These are phyloP conservation scores for Tricholomella constricta DNA, from an alignment of 768 basidiomycete genomes.

Conservation along the genomic window DNA sequence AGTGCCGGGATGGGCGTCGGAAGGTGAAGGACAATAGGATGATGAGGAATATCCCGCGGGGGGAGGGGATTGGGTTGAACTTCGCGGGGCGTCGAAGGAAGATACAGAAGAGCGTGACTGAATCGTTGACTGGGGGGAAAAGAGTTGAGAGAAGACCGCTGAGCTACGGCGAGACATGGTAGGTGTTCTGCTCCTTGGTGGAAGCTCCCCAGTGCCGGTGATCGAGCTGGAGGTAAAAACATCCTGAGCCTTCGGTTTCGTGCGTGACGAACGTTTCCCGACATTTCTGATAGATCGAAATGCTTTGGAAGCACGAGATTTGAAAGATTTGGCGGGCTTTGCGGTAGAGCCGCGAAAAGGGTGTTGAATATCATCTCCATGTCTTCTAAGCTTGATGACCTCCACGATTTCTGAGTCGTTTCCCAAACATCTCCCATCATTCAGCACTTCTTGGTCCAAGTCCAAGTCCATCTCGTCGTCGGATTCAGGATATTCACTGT, in stretches of 20 bases:
- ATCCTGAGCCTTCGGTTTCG: conserved; percentile 42
- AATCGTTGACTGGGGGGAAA: conserved; percentile 29
- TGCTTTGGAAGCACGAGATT: conserved; percentile 47
- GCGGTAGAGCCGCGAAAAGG: conserved; percentile 13
- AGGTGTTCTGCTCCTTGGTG: conserved; percentile 31
- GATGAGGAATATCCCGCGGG: conserved; percentile 18
- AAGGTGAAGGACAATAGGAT: background rate
- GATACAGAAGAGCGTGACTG: conserved; percentile 27
- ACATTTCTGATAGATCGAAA: conserved; percentile 48
- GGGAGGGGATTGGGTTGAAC: conserved; percentile 19
- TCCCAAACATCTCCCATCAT: conserved; percentile 26
- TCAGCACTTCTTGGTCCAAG: conserved; percentile 22
- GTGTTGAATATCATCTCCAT: conserved; percentile 12
- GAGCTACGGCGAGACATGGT: conserved; percentile 41
- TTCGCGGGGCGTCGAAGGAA: conserved; percentile 30
- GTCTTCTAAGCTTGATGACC: conserved; percentile 57
- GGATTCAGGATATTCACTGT: conserved; percentile 24
- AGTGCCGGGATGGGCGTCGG: conserved; percentile 1
- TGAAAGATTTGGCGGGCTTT: conserved; percentile 45
- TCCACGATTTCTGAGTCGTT: conserved; percentile 61
- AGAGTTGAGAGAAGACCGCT: conserved; percentile 39
- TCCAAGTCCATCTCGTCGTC: conserved; percentile 28
- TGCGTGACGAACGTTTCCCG: conserved; percentile 34
- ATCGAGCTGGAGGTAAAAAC: conserved; percentile 19
- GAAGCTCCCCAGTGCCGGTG: conserved; percentile 13